phyloP scores from a whole-genome alignment of 805 yeast species.

The Saccharomycopsis oosterbeekiorum region DNA sequence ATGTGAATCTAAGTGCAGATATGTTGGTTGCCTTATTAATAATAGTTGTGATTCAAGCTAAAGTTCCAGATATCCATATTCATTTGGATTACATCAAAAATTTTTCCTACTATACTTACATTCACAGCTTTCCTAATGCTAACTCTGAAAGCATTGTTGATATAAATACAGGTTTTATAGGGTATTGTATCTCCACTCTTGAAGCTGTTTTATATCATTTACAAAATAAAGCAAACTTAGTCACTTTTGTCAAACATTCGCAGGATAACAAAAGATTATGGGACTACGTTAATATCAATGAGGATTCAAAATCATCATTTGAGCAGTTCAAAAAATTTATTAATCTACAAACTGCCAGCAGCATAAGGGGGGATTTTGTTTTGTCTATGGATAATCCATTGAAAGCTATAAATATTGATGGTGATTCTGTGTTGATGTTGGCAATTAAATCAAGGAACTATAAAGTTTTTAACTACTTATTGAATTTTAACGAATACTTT shows the following conservation, averaged over 20 bases:
- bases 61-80: constrained; percentile 45
- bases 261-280: constrained; percentile 43
- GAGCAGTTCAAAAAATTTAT: background rate
- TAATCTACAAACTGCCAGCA: background rate
- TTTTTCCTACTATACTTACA: constrained; percentile 39
- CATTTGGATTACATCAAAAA: constrained; percentile 58
- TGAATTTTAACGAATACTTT: constrained; percentile 36
- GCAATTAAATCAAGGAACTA: constrained; percentile 44
- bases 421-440: constrained; percentile 63
- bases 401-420: constrained; percentile 37
- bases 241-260: constrained; percentile 33
- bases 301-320: constrained; percentile 13
- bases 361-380: constrained; percentile 1
- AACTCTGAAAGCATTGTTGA: constrained; percentile 21
- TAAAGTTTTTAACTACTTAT: constrained; percentile 35
- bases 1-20: constrained; percentile 62
- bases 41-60: constrained; percentile 57
- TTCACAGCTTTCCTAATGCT: constrained; percentile 12
- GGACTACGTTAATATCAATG: constrained; percentile 34
- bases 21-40: constrained; percentile 63
- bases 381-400: constrained; percentile 27
- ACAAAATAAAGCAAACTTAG: constrained; percentile 29
- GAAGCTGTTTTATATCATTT: constrained; percentile 73
- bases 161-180: constrained; percentile 43
- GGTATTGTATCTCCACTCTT: constrained; percentile 72